Evolutionary conservation across 768 basidiomycete species (phyloP).

Genomic region (Auricularia sp.): DNA sequence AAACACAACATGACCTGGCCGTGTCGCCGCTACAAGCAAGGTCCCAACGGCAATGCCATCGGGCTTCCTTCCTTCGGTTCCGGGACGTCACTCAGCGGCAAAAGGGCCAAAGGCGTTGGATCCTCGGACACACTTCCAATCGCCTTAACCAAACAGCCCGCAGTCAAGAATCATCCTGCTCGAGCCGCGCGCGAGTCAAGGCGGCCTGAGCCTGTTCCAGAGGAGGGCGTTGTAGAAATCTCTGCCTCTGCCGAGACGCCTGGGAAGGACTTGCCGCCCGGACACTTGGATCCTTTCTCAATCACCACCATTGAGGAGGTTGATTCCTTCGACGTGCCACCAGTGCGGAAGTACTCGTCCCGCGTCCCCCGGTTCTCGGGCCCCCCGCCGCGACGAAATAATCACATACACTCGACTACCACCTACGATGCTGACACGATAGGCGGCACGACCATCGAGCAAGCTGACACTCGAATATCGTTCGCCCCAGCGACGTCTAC

Average conservation of each 20-base stretch:
- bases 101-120: background rate
- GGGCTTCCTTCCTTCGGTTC: background rate
- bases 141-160: background rate
- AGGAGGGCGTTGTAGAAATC: background rate
- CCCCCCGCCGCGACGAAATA: background rate
- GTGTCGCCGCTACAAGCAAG: background rate
- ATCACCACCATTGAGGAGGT: background rate
- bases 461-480: background rate
- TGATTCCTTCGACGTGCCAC: background rate
- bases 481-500: background rate
- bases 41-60: background rate
- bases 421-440: background rate
- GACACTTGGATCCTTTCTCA: background rate
- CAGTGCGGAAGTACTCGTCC: background rate
- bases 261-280: background rate
- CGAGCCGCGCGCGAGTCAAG: background rate
- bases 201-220: background rate
- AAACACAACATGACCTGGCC: background rate
- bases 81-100: background rate
- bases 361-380: background rate
- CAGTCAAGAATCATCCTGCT: background rate
- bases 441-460: background rate
- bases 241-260: background rate
- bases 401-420: background rate
- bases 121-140: background rate